Percentiles rank a stretch among this genome's conserved stretches.
Evolutionary conservation across 208 protist genomes (phyloP).

Genomic region (Ichthyophonus hoferi): DNA sequence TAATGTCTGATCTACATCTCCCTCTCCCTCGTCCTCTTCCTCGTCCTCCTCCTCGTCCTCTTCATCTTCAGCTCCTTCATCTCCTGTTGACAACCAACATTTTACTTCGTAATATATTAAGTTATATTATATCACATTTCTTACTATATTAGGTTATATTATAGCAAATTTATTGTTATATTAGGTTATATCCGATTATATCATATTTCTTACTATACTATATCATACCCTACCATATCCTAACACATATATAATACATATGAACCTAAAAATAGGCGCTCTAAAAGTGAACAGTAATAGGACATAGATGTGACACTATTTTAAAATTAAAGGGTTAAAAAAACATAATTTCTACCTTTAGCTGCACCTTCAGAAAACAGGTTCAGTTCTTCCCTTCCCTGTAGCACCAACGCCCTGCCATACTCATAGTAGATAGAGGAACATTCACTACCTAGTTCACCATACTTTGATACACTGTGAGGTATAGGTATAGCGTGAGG

Average conservation of each 20-base stretch:
- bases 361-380: background rate
- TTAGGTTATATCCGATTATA: background rate
- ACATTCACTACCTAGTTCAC: background rate
- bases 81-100: background rate
- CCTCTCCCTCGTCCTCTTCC: slow-evolving; percentile 5
- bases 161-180: too few species aligned
- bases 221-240: background rate
- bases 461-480: background rate
- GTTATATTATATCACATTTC: background rate
- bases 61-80: background rate
- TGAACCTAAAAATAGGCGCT: background rate
- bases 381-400: background rate
- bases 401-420: background rate
- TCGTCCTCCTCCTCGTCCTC: slow-evolving; percentile 15
- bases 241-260: background rate
- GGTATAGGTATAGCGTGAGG: too few species aligned
- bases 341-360: background rate
- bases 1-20: background rate
- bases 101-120: background rate
- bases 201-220: background rate
- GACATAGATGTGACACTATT: too few species aligned
- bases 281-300: background rate
- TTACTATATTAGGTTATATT: background rate
- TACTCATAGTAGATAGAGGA: background rate
- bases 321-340: background rate